phyloP scores from a whole-genome alignment of 345 rosid species.

The Syzygium aromaticum region DNA sequence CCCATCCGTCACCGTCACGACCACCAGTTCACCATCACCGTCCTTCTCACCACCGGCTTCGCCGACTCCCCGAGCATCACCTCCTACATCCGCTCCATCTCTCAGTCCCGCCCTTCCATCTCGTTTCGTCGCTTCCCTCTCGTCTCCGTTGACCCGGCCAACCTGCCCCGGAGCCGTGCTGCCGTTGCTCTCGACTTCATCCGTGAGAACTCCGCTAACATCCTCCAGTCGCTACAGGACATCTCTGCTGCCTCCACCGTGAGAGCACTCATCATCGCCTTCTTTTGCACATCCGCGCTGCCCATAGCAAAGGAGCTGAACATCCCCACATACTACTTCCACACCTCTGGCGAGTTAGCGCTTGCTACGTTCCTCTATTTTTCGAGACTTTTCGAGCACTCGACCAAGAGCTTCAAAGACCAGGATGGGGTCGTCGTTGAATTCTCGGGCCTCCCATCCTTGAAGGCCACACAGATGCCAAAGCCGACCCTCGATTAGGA shows the following conservation, averaged over 20 bases:
- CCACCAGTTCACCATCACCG: background rate
- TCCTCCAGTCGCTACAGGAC: slow-evolving; percentile 1
- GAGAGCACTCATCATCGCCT: slow-evolving; percentile 9
- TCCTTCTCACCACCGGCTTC: slow-evolving; percentile 1
- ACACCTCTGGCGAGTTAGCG: background rate
- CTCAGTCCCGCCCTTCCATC: slow-evolving; percentile 3
- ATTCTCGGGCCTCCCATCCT: slow-evolving; percentile 2
- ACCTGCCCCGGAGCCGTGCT: background rate
- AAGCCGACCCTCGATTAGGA: background rate
- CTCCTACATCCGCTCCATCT: slow-evolving; percentile 1
- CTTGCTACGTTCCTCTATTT: slow-evolving; percentile 2
- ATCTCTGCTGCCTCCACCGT: background rate
- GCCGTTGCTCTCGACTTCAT: background rate
- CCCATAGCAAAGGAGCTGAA: background rate
- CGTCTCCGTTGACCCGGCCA: background rate
- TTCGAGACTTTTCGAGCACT: background rate
- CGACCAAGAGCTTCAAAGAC: slow-evolving; percentile 2
- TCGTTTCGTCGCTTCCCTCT: slow-evolving; percentile 7
- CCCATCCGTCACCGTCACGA: slow-evolving; percentile 1
- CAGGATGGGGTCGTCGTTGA: background rate
- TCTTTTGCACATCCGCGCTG: slow-evolving; percentile 10
- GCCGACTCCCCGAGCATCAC: background rate
- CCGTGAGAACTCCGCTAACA: slow-evolving; percentile 2
- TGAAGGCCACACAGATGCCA: slow-evolving; percentile 8
- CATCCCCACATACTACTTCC: slow-evolving; percentile 13